These are phyloP conservation scores for Torulaspora globosa DNA, from an alignment of 1,139 yeast genomes.

Conservation along the genomic window DNA sequence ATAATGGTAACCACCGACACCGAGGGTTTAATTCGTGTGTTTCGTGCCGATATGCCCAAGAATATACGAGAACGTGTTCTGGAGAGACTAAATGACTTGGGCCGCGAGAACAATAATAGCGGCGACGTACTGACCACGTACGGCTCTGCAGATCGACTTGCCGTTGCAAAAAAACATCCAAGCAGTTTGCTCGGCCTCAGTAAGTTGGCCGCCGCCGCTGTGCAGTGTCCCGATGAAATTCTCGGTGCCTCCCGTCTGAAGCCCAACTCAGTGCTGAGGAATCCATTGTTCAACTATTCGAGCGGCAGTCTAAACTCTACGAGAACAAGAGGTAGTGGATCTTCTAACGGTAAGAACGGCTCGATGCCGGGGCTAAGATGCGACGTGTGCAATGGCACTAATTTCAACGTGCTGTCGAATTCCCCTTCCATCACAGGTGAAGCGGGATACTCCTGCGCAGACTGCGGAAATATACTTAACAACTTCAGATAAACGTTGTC, in stretches of 20 bases:
- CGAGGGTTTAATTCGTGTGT: slow-evolving; percentile 67
- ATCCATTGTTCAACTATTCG: slow-evolving; percentile 9
- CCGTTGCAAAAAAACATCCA: not conserved
- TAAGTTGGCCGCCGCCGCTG: not conserved
- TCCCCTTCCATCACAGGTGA: slow-evolving; percentile 14
- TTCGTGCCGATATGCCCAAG: slow-evolving; percentile 71
- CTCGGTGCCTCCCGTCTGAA: slow-evolving; percentile 8
- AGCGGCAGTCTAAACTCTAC: slow-evolving; percentile 14
- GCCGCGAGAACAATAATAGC: slow-evolving; percentile 11
- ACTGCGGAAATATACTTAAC: slow-evolving; percentile 27
- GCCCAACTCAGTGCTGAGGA: slow-evolving; percentile 17
- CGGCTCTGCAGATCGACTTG: not conserved
- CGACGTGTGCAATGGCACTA: slow-evolving; percentile 40
- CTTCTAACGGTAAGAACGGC: slow-evolving; percentile 10
- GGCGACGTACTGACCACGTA: slow-evolving; percentile 12
- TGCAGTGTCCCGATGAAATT: slow-evolving; percentile 3
- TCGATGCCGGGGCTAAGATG: slow-evolving; percentile 28
- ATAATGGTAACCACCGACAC: slow-evolving; percentile 72
- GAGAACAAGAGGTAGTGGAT: slow-evolving; percentile 11
- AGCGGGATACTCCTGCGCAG: slow-evolving; percentile 22
- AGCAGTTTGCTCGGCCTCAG: not conserved
- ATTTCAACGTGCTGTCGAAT: slow-evolving; percentile 27
- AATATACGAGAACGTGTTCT: slow-evolving; percentile 38
- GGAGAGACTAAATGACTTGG: slow-evolving; percentile 20
- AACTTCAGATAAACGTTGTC: slow-evolving; percentile 19